phyloP scores from a whole-genome alignment of 2,329 filamentous ascomycete genomes.

The Sphaerostilbella broomeana region DNA sequence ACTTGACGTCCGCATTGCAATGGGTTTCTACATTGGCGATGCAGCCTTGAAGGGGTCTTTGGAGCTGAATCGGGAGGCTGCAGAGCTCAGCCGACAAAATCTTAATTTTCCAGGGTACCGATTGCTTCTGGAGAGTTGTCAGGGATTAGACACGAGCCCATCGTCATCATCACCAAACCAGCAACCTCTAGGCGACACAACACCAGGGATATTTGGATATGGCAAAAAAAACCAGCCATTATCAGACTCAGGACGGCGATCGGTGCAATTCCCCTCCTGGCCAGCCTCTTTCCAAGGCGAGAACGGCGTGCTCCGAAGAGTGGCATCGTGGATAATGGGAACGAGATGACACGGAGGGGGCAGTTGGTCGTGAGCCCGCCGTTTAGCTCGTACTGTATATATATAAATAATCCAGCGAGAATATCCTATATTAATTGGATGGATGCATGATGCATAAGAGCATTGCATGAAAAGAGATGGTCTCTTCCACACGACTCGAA shows the following conservation, averaged over 20 bases:
- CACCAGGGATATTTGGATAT: neutral
- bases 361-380: too few species aligned
- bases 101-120: too few species aligned
- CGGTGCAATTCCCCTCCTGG: constrained; percentile 3
- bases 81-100: too few species aligned
- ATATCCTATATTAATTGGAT: too few species aligned
- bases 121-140: too few species aligned
- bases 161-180: too few species aligned
- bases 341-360: neutral
- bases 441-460: too few species aligned
- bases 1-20: constrained; percentile 22
- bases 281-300: constrained; percentile 1
- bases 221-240: too few species aligned
- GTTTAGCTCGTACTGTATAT: too few species aligned
- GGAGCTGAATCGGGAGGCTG: constrained; percentile 20
- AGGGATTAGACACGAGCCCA: too few species aligned
- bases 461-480: too few species aligned
- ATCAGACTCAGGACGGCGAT: neutral
- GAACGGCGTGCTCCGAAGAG: constrained; percentile 4
- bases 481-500: too few species aligned
- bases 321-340: constrained; percentile 3
- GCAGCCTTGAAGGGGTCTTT: constrained; percentile 17
- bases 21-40: constrained; percentile 24
- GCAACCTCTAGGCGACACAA: neutral
- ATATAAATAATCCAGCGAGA: neutral